Conservation (phyloP, 2,329 filamentous ascomycete species). For the Fusarium decemcellulare region DNA sequence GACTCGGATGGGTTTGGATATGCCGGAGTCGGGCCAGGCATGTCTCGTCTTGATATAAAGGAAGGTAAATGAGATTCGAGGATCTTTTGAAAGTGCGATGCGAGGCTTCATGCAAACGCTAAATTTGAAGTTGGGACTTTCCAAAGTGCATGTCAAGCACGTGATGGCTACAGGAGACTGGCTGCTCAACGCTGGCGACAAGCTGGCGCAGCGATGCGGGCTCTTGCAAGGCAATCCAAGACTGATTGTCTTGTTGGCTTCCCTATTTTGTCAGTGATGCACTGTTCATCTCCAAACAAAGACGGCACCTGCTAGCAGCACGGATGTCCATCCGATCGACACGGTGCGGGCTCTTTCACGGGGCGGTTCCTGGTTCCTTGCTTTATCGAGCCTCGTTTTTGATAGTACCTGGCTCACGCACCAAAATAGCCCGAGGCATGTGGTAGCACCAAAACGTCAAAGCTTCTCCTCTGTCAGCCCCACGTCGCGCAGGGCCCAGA, state of each 20-base stretch:
- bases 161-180: constrained; percentile 27
- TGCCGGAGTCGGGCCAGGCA: no score
- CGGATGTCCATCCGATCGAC: constrained; percentile 13
- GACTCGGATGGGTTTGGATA: no score
- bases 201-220: constrained; percentile 30
- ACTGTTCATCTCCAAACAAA: not conserved
- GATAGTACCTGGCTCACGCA: constrained; percentile 20
- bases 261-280: constrained; percentile 15
- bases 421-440: constrained; percentile 25
- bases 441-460: constrained; percentile 40
- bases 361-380: constrained; percentile 36
- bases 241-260: constrained; percentile 1
- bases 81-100: constrained; percentile 27
- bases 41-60: constrained; percentile 29
- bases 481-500: constrained; percentile 33
- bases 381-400: constrained; percentile 26
- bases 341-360: constrained; percentile 37
- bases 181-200: constrained; percentile 27
- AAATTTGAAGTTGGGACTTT: not conserved
- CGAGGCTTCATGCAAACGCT: constrained; percentile 24
- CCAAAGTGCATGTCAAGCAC: constrained; percentile 28
- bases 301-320: not conserved
- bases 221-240: constrained; percentile 16
- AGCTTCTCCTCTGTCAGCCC: constrained; percentile 42
- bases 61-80: not conserved